Evolutionary conservation across 2,329 filamentous ascomycete genomes (phyloP).

Genomic region (Aureobasidium sp.): DNA sequence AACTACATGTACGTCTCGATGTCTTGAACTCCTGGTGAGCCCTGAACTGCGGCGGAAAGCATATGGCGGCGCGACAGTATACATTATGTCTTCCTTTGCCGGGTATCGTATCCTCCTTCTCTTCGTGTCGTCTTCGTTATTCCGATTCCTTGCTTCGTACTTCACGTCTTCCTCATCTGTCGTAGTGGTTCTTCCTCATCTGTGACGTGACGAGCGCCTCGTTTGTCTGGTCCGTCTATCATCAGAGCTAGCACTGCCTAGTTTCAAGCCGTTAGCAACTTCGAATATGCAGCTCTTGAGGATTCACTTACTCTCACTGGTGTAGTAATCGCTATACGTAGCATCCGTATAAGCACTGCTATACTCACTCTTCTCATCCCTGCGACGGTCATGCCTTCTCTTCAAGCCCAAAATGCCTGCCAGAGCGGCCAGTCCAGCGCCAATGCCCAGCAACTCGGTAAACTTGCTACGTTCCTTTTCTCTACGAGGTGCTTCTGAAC

Average conservation of each 20-base stretch:
- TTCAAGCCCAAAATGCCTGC: conserved; percentile 38
- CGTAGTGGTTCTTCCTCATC: conserved; percentile 15
- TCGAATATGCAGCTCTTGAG: neutral
- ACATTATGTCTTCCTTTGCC: too few species aligned
- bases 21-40: too few species aligned
- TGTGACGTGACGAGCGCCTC: conserved; percentile 14
- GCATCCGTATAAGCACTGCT: conserved; percentile 29
- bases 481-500: conserved; percentile 28
- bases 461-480: conserved; percentile 27
- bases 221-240: conserved; percentile 33
- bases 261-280: neutral
- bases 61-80: too few species aligned
- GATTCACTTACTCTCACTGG: conserved; percentile 38
- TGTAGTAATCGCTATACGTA: conserved; percentile 37
- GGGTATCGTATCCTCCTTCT: neutral
- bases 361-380: conserved; percentile 36
- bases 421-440: conserved; percentile 34
- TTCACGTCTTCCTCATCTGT: neutral
- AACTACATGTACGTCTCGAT: too few species aligned
- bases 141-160: neutral
- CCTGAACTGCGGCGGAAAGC: too few species aligned
- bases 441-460: conserved; percentile 29
- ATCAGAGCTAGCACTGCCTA: conserved; percentile 38
- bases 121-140: neutral
- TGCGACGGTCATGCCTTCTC: conserved; percentile 26